These are phyloP conservation scores for Leptographium lundbergii DNA, from an alignment of 2,329 filamentous ascomycete species.

Conservation along the genomic window DNA sequence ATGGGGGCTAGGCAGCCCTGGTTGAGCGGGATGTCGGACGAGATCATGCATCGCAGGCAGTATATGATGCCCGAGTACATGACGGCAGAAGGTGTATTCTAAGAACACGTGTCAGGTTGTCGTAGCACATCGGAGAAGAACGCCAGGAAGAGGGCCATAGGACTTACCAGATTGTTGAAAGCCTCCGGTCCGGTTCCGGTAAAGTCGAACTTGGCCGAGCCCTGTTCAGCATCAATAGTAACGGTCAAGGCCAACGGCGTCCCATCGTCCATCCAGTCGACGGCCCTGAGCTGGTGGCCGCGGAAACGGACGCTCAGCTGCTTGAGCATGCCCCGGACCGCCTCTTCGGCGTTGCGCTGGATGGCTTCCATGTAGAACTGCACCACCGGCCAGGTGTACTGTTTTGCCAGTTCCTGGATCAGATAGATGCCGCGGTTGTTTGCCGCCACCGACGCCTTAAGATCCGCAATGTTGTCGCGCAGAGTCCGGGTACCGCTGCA, in stretches of 20 bases:
- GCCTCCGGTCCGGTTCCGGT: conserved; percentile 21
- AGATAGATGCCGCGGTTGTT: conserved; percentile 64
- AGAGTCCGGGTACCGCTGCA: conserved; percentile 60
- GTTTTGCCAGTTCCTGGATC: conserved; percentile 56
- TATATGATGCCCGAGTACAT: conserved; percentile 22
- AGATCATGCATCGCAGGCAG: conserved; percentile 21
- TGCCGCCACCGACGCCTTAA: conserved; percentile 62
- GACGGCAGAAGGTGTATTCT: conserved; percentile 4
- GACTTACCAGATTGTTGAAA: conserved; percentile 17
- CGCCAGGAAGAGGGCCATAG: not conserved
- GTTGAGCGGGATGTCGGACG: conserved; percentile 25
- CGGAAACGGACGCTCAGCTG: conserved; percentile 43
- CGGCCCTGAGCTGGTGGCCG: conserved; percentile 16
- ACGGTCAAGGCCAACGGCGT: conserved; percentile 21
- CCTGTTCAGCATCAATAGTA: conserved; percentile 18
- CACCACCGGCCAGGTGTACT: conserved; percentile 37
- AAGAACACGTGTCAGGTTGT: not conserved
- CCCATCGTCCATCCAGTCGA: conserved; percentile 28
- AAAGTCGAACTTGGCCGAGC: conserved; percentile 25
- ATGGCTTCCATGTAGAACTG: conserved; percentile 59
- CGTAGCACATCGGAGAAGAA: not conserved
- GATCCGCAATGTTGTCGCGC: conserved; percentile 61
- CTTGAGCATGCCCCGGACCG: conserved; percentile 59
- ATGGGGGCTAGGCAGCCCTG: conserved; percentile 24
- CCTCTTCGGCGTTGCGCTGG: conserved; percentile 61